phyloP scores from a whole-genome alignment of 164 flowering plant species.

The Kalanchoe fedtschenkoi region DNA sequence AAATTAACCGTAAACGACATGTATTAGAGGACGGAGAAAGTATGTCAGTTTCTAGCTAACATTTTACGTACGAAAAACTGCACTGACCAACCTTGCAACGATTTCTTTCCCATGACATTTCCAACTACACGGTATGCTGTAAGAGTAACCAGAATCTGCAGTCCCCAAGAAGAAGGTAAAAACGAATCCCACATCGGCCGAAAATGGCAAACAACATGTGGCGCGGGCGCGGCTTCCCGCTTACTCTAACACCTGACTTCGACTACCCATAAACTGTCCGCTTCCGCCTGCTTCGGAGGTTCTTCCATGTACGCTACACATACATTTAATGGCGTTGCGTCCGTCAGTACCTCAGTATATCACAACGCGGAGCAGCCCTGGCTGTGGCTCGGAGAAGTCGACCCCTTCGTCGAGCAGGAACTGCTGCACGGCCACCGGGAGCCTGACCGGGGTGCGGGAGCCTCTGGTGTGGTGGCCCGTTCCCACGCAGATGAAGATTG shows the following conservation, averaged over 20 bases:
- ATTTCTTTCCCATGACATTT: no score
- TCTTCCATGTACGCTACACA: background rate
- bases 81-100: no score
- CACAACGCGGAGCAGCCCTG: slow-evolving; percentile 92
- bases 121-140: background rate
- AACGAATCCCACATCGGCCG: background rate
- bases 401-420: slow-evolving; percentile 80
- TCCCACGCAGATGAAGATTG: slow-evolving; percentile 80
- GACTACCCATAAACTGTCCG: background rate
- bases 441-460: slow-evolving; percentile 77
- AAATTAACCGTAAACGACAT: no score
- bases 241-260: slow-evolving; percentile 3
- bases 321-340: background rate
- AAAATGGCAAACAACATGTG: background rate
- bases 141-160: background rate
- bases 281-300: background rate
- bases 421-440: slow-evolving; percentile 78
- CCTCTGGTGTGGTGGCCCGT: slow-evolving; percentile 97
- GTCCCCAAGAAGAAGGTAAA: background rate
- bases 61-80: no score
- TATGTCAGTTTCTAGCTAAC: no score
- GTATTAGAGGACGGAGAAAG: no score
- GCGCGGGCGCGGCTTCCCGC: no score
- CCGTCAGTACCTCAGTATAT: slow-evolving; percentile 52
- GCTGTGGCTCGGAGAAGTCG: slow-evolving; percentile 77